phyloP scores from a whole-genome alignment of 2,329 filamentous ascomycete genomes.

The Plectosphaerella sp. region DNA sequence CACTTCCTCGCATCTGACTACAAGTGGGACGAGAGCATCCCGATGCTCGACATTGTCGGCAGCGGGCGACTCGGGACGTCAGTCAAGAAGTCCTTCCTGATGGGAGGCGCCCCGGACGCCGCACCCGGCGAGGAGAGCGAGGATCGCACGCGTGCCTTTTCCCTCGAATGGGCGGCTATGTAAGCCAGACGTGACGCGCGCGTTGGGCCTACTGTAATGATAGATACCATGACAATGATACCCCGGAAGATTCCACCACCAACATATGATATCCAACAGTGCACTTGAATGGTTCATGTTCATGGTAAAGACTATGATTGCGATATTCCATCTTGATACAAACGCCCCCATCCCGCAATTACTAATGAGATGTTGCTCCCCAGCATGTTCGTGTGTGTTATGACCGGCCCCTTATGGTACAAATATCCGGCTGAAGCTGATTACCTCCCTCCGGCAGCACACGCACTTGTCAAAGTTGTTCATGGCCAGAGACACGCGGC shows the following conservation, averaged over 20 bases:
- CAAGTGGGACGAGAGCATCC: conserved; percentile 83
- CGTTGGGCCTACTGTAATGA: neutral
- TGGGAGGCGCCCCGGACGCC: conserved; percentile 59
- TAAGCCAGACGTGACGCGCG: conserved; percentile 32
- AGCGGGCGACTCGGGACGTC: conserved; percentile 86
- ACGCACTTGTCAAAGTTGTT: conserved; percentile 97
- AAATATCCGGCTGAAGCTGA: conserved; percentile 86
- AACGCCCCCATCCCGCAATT: neutral
- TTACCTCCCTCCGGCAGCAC: conserved; percentile 83
- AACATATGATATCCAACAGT: too few relatives aligned
- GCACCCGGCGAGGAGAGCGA: conserved; percentile 25
- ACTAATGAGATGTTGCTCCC: too few relatives aligned
- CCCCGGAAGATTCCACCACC: neutral
- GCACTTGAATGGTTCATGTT: neutral
- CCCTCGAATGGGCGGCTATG: conserved; percentile 92
- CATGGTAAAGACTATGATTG: neutral
- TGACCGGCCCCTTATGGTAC: conserved; percentile 55
- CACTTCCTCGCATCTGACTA: conserved; percentile 86
- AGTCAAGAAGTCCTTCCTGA: conserved; percentile 91
- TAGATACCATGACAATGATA: conserved; percentile 4
- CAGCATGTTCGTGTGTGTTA: too few relatives aligned
- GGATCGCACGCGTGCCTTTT: conserved; percentile 64
- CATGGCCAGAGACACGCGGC: conserved; percentile 86
- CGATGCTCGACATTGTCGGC: conserved; percentile 78
- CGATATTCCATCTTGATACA: neutral